Conservation (phyloP, 1,284 basidiomycete genomes). For the Moesziomyces parantarcticus region DNA sequence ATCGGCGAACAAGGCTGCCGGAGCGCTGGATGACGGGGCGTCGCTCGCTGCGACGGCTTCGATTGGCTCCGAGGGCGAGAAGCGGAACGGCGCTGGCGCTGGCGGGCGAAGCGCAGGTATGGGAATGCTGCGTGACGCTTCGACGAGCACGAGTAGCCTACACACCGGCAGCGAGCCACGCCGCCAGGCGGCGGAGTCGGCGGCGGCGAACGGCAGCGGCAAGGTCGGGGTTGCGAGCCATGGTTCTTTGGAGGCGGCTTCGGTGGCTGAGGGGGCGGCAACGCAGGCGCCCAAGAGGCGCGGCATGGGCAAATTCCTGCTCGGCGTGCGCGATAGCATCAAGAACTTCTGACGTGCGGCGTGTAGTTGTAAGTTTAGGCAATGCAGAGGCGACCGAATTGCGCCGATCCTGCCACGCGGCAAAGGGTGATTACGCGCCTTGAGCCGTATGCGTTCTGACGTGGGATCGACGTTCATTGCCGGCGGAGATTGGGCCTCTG, state of each 20-base stretch:
- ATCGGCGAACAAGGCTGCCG: constrained; percentile 11
- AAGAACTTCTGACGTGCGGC: constrained; percentile 28
- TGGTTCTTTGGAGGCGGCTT: neutral
- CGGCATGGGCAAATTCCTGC: constrained; percentile 45
- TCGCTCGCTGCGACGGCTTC: neutral
- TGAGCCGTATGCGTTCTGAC: neutral
- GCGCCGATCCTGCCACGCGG: neutral
- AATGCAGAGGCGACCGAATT: neutral
- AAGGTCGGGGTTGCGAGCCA: neutral
- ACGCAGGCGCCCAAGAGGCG: constrained; percentile 27
- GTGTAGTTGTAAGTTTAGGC: neutral
- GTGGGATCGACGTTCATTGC: neutral
- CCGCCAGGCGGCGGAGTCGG: neutral
- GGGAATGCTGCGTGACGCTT: constrained; percentile 30
- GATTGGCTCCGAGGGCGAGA: neutral
- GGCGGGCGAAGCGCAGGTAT: constrained; percentile 1
- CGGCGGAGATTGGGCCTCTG: neutral
- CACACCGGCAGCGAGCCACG: constrained; percentile 3
- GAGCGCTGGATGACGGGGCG: neutral
- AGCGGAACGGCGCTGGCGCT: neutral
- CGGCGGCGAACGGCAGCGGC: too few species aligned
- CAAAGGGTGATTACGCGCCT: neutral
- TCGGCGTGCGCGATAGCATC: constrained; percentile 44
- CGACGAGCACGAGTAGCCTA: constrained; percentile 37
- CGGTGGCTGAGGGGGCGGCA: constrained; percentile 2